A percentile compares a stretch with the other conserved stretches of the same genome.
These are phyloP conservation scores for Fusarium verticillioides DNA, from an alignment of 2,329 filamentous ascomycete species.

Conservation along the genomic window DNA sequence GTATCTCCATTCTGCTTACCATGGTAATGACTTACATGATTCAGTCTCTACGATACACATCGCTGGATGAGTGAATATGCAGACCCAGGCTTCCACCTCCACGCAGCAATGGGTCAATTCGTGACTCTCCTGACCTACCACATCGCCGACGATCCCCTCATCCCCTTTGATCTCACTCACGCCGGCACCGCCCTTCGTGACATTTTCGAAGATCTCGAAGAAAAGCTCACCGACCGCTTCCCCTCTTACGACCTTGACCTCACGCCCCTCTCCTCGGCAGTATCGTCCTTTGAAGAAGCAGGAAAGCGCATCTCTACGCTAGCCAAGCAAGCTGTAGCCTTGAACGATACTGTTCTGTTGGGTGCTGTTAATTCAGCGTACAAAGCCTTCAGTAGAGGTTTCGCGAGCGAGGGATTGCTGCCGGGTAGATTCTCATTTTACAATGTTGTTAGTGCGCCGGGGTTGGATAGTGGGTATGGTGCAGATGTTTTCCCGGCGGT, in stretches of 20 bases:
- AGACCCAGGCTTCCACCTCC: conserved; percentile 61
- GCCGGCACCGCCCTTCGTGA: conserved; percentile 18
- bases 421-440: conserved; percentile 26
- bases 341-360: conserved; percentile 10
- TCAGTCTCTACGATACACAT: conserved; percentile 47
- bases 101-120: conserved; percentile 59
- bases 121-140: conserved; percentile 26
- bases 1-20: rapidly evolving
- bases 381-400: conserved; percentile 17
- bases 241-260: conserved; percentile 1
- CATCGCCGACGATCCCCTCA: conserved; percentile 28
- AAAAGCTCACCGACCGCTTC: conserved; percentile 16
- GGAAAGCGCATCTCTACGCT: conserved; percentile 9
- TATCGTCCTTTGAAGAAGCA: conserved; percentile 4
- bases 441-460: conserved; percentile 30
- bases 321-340: neutral
- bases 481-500: conserved; percentile 37
- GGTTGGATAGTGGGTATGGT: conserved; percentile 28
- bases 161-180: conserved; percentile 23
- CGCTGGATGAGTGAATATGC: conserved; percentile 64
- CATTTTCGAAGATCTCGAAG: conserved; percentile 26
- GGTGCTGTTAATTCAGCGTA: conserved; percentile 16
- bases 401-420: conserved; percentile 24
- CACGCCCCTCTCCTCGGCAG: conserved; percentile 5
- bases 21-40: neutral